These are phyloP conservation scores for Durio zibethinus DNA, from an alignment of 345 rosid genomes.

Conservation along the genomic window DNA sequence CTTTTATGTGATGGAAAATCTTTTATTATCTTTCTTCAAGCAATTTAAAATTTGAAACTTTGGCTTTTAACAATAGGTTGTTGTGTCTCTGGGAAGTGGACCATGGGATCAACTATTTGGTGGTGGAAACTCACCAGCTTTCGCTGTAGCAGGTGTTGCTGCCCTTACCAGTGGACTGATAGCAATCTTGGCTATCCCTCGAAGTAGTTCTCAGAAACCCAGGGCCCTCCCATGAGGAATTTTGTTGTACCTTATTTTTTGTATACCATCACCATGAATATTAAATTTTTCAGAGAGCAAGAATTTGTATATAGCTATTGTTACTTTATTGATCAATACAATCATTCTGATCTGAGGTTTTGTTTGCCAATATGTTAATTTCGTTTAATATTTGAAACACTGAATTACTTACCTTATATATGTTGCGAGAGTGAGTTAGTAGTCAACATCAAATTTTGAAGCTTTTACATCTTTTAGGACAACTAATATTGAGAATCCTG, in stretches of 20 bases:
- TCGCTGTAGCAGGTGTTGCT: conserved; percentile 69
- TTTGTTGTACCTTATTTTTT: conserved; percentile 24
- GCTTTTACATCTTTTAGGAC: not conserved
- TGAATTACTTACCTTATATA: not conserved
- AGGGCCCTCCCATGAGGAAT: conserved; percentile 49
- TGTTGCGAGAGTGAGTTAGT: not conserved
- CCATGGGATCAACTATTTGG: conserved; percentile 79
- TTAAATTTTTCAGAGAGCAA: conserved; percentile 2
- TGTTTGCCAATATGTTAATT: not conserved
- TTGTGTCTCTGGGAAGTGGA: conserved; percentile 77
- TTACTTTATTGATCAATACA: conserved; percentile 21
- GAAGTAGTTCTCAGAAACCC: conserved; percentile 62
- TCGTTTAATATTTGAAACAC: conserved; percentile 6
- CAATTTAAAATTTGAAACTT: conserved; percentile 7
- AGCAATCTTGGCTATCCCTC: conserved; percentile 79
- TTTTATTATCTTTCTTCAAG: conserved; percentile 6
- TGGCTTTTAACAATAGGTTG: conserved; percentile 37
- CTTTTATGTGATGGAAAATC: not conserved
- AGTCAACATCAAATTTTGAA: not conserved
- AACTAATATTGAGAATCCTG: not conserved
- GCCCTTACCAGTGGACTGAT: conserved; percentile 59
- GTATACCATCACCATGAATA: not conserved
- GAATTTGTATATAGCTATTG: conserved; percentile 27
- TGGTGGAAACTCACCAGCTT: conserved; percentile 77
- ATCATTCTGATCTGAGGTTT: conserved; percentile 11